Percentiles rank a stretch among this genome's conserved stretches.
These are phyloP conservation scores for Thielaviopsis musarum DNA, from an alignment of 2,329 filamentous ascomycete species.

Conservation along the genomic window DNA sequence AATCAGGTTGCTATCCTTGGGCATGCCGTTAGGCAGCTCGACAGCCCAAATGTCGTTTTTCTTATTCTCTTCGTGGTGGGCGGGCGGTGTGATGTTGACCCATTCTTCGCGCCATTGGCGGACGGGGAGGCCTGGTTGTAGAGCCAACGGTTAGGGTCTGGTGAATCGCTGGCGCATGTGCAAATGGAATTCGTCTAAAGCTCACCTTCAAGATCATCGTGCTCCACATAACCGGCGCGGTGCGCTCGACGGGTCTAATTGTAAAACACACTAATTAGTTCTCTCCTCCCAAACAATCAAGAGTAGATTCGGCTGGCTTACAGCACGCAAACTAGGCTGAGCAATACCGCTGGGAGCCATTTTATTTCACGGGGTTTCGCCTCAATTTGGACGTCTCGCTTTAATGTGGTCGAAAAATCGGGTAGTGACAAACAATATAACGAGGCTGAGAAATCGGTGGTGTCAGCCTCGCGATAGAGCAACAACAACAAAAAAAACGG, in stretches of 20 bases:
- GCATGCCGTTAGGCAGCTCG: constrained; percentile 67
- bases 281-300: not conserved
- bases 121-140: constrained; percentile 54
- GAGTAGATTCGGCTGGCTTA: not conserved
- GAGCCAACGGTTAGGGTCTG: not conserved
- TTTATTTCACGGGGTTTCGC: not conserved
- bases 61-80: constrained; percentile 43
- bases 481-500: not conserved
- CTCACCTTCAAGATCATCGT: constrained; percentile 44
- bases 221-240: constrained; percentile 38
- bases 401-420: not conserved
- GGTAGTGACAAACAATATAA: not conserved
- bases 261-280: not conserved
- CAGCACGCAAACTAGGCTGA: constrained; percentile 4
- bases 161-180: not conserved
- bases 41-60: constrained; percentile 53
- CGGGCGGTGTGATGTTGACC: constrained; percentile 50
- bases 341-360: constrained; percentile 3
- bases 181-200: not conserved
- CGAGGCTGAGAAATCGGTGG: not conserved
- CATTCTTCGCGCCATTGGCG: constrained; percentile 72
- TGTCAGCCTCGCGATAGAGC: not conserved
- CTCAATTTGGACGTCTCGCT: no score
- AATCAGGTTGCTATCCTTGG: constrained; percentile 65
- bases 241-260: constrained; percentile 38